Conservation (phyloP, 768 basidiomycete genomes). For the Coprinellus micaceus region DNA sequence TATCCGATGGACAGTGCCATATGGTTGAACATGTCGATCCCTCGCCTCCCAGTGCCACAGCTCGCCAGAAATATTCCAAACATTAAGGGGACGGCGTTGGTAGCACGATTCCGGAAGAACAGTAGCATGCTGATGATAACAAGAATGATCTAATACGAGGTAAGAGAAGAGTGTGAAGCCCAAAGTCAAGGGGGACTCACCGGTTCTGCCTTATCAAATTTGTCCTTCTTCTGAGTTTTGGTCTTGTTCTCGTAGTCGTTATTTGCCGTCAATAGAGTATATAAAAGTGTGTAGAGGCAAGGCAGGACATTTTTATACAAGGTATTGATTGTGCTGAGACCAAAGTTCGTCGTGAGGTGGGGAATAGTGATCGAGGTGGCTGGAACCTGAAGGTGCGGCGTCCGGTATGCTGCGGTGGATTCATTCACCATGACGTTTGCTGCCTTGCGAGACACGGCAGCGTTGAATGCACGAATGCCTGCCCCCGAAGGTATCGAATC, state of each 20-base stretch:
- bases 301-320: background rate
- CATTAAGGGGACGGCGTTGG: constrained; percentile 5
- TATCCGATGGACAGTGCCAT: constrained; percentile 12
- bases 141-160: background rate
- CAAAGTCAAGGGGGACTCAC: background rate
- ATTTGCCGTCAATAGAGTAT: background rate
- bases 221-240: background rate
- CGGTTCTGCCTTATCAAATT: background rate
- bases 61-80: constrained; percentile 11
- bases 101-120: constrained; percentile 9
- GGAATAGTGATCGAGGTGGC: background rate
- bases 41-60: constrained; percentile 5
- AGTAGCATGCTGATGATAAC: constrained; percentile 14
- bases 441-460: too few species aligned
- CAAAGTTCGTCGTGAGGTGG: background rate
- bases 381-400: background rate
- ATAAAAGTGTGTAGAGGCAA: background rate
- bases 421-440: too few species aligned
- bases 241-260: background rate
- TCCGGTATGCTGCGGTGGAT: too few species aligned
- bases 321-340: background rate
- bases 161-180: background rate
- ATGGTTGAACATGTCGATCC: constrained; percentile 13
- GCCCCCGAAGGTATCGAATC: too few species aligned
- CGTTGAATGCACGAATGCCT: too few species aligned